Conservation (phyloP, 768 basidiomycete genomes). For the Lactarius sp. region DNA sequence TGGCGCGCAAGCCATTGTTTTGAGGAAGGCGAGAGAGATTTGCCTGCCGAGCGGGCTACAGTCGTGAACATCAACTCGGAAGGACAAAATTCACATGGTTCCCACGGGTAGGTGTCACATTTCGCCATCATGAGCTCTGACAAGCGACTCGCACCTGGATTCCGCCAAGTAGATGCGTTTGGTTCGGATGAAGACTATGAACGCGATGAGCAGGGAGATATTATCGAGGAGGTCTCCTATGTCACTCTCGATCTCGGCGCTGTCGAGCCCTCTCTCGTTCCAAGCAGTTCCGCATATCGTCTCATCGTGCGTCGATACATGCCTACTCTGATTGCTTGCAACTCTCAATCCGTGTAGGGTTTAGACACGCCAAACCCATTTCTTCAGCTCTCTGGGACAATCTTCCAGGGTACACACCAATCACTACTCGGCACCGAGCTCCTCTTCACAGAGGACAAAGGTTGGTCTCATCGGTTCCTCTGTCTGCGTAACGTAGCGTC, state of each 20-base stretch:
- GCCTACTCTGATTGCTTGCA: background rate
- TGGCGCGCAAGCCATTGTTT: conserved; percentile 67
- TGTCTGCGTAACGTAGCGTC: background rate
- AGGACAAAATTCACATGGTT: background rate
- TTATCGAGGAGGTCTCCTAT: conserved; percentile 55
- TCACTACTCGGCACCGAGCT: conserved; percentile 70
- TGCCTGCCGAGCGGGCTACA: conserved; percentile 3
- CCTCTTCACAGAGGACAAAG: conserved; percentile 65
- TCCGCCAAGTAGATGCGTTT: conserved; percentile 61
- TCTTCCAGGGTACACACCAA: conserved; percentile 67
- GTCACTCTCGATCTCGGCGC: conserved; percentile 69
- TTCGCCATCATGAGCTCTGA: conserved; percentile 6
- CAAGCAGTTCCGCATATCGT: conserved; percentile 63
- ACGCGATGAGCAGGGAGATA: conserved; percentile 33
- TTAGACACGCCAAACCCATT: conserved; percentile 74
- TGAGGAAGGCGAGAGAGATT: conserved; percentile 36
- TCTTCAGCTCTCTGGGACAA: conserved; percentile 69
- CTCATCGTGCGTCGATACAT: conserved; percentile 54
- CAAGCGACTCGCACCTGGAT: conserved; percentile 47
- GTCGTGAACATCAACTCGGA: conserved; percentile 9
- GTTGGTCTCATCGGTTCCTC: conserved; percentile 31
- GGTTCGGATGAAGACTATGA: conserved; percentile 66
- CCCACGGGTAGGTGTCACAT: background rate
- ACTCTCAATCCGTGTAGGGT: conserved; percentile 38
- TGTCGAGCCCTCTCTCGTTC: conserved; percentile 69